Evolutionary conservation across 768 basidiomycete species (phyloP).

Genomic region (Boletellus ananiceps): DNA sequence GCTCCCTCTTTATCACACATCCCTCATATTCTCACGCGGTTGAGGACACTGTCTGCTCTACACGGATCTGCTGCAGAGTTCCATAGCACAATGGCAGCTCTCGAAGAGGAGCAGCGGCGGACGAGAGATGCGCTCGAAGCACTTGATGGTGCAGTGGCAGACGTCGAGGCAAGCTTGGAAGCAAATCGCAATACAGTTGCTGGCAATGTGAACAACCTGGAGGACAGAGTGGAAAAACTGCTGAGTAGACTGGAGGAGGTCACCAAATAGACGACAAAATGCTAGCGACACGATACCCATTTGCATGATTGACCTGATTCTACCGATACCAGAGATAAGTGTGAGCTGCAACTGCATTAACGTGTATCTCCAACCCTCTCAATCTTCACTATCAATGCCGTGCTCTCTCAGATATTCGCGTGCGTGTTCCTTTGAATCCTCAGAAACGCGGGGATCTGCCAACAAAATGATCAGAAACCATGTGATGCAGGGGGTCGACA

Average conservation of each 20-base stretch:
- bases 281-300: constrained; percentile 3
- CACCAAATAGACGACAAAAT: constrained; percentile 9
- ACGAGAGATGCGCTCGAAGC: constrained; percentile 61
- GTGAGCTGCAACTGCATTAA: background rate
- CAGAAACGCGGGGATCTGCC: constrained; percentile 44
- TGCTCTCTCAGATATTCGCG: constrained; percentile 35
- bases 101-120: constrained; percentile 72
- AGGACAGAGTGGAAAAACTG: constrained; percentile 50
- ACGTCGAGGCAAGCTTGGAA: constrained; percentile 71
- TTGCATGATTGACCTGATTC: background rate
- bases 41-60: constrained; percentile 77
- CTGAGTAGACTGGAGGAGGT: constrained; percentile 40
- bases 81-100: constrained; percentile 53
- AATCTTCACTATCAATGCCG: constrained; percentile 14
- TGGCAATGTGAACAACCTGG: constrained; percentile 70
- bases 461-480: background rate
- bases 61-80: constrained; percentile 83
- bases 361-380: background rate
- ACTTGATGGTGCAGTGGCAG: constrained; percentile 59
- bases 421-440: constrained; percentile 47
- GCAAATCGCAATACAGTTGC: constrained; percentile 69
- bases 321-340: background rate
- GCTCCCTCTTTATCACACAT: constrained; percentile 74
- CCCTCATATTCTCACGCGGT: constrained; percentile 83
- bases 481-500: background rate